Conservation (phyloP, 2,329 filamentous ascomycete genomes). For the Microdochium nivale region DNA sequence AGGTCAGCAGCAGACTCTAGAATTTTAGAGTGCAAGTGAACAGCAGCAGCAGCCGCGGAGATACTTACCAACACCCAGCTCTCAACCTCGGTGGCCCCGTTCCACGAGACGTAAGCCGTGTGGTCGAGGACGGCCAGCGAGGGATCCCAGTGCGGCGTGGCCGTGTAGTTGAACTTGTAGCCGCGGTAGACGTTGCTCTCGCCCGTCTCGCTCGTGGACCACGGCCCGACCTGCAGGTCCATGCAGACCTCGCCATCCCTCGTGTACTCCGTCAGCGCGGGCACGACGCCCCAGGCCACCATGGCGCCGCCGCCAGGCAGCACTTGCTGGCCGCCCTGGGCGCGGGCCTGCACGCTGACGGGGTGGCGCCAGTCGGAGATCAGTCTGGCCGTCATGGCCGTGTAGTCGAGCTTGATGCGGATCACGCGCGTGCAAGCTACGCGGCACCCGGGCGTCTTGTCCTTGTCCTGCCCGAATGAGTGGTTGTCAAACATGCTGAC, state of each 20-base stretch:
- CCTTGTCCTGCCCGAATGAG: constrained; percentile 12
- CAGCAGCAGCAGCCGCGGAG: too few species aligned
- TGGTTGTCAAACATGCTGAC: constrained; percentile 28
- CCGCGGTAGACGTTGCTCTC: constrained; percentile 39
- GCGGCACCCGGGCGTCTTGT: constrained; percentile 16
- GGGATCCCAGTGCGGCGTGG: constrained; percentile 20
- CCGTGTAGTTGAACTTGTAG: constrained; percentile 44
- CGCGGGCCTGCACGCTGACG: constrained; percentile 26
- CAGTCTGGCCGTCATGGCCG: constrained; percentile 30
- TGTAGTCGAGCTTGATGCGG: constrained; percentile 34
- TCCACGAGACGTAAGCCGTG: constrained; percentile 32
- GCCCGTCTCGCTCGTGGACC: constrained; percentile 29
- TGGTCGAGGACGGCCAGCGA: constrained; percentile 12
- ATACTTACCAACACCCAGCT: constrained; percentile 17
- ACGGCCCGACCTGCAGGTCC: constrained; percentile 29
- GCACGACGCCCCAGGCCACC: constrained; percentile 47
- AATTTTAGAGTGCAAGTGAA: not conserved
- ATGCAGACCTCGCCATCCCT: constrained; percentile 40
- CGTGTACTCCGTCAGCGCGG: constrained; percentile 36
- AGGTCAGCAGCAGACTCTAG: not conserved
- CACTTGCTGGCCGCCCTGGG: constrained; percentile 39
- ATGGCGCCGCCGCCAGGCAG: constrained; percentile 44
- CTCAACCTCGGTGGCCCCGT: constrained; percentile 31
- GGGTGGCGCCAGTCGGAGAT: constrained; percentile 33
- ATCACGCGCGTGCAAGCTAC: constrained; percentile 30